Percentiles rank a stretch among this genome's conserved stretches.
Evolutionary conservation across 331 rosid genomes (phyloP).

Genomic region (Telfairia occidentalis): DNA sequence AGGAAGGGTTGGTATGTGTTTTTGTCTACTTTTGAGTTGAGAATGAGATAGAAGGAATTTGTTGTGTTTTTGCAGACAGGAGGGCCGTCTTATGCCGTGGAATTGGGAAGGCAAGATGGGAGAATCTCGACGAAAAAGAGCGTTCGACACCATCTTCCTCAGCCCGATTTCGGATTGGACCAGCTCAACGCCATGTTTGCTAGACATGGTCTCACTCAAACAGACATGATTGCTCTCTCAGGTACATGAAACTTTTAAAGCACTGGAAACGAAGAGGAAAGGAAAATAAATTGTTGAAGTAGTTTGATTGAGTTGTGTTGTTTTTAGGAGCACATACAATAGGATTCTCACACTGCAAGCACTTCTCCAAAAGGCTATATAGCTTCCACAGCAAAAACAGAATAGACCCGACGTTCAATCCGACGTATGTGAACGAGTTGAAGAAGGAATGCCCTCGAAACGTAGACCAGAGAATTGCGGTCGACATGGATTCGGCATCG

Average conservation of each 20-base stretch:
- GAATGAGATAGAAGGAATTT: neutral
- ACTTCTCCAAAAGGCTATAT: slow-evolving; percentile 41
- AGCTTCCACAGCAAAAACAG: slow-evolving; percentile 39
- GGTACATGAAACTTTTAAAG: slow-evolving; percentile 29
- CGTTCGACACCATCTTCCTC: slow-evolving; percentile 53
- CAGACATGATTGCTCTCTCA: slow-evolving; percentile 69
- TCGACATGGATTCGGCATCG: slow-evolving; percentile 50
- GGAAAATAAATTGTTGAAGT: too few relatives aligned
- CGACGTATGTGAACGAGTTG: slow-evolving; percentile 35
- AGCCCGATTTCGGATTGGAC: slow-evolving; percentile 34
- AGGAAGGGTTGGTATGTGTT: too few relatives aligned
- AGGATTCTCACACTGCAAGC: slow-evolving; percentile 69
- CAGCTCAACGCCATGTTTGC: slow-evolving; percentile 47
- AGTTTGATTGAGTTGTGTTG: neutral
- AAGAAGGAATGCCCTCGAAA: slow-evolving; percentile 37
- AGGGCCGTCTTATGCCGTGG: slow-evolving; percentile 75
- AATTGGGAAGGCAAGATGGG: slow-evolving; percentile 72
- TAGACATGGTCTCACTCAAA: slow-evolving; percentile 47
- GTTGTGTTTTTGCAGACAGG: slow-evolving; percentile 41
- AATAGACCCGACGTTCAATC: slow-evolving; percentile 54
- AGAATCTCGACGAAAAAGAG: slow-evolving; percentile 45
- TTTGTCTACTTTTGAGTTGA: neutral
- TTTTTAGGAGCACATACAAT: slow-evolving; percentile 73
- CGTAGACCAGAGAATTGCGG: slow-evolving; percentile 43
- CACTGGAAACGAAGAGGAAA: neutral